phyloP scores from a whole-genome alignment of 768 basidiomycete genomes.

The Panaeolus cyanescens region DNA sequence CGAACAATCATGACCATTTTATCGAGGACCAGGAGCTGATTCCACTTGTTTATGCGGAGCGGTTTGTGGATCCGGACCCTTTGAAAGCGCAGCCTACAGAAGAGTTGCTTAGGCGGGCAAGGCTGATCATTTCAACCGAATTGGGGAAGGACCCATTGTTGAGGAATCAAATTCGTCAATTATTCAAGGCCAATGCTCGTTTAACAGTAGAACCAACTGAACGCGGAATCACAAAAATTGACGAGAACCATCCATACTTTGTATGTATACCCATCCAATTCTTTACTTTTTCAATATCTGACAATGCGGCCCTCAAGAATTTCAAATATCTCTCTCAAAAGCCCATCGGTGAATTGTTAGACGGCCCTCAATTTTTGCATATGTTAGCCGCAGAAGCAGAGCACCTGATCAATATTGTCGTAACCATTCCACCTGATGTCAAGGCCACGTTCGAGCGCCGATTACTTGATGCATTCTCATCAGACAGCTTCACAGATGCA shows the following conservation, averaged over 20 bases:
- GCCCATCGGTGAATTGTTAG: conserved; percentile 66
- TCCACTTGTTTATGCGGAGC: conserved; percentile 83
- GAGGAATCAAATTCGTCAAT: conserved; percentile 71
- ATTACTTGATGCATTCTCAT: conserved; percentile 80
- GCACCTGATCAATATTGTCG: conserved; percentile 75
- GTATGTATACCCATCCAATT: conserved; percentile 40
- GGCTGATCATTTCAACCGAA: conserved; percentile 86
- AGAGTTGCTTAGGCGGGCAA: conserved; percentile 71
- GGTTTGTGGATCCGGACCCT: conserved; percentile 75
- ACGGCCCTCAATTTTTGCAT: conserved; percentile 81
- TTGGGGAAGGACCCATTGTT: conserved; percentile 92
- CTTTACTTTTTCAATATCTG: conserved; percentile 2
- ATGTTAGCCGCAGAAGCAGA: conserved; percentile 92
- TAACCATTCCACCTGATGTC: conserved; percentile 64
- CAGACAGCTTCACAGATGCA: conserved; percentile 82
- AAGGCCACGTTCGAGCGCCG: conserved; percentile 71
- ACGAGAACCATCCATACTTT: conserved; percentile 71
- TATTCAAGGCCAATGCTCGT: conserved; percentile 74
- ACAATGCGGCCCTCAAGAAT: conserved; percentile 54
- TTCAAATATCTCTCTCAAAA: conserved; percentile 95
- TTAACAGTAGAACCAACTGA: conserved; percentile 88
- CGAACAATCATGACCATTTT: conserved; percentile 60
- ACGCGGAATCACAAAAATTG: conserved; percentile 76
- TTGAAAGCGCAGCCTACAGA: conserved; percentile 57
- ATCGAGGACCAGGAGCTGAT: conserved; percentile 81